Evolutionary conservation across 106 monocot species (phyloP).

Genomic region (Phalaenopsis aphrodite): DNA sequence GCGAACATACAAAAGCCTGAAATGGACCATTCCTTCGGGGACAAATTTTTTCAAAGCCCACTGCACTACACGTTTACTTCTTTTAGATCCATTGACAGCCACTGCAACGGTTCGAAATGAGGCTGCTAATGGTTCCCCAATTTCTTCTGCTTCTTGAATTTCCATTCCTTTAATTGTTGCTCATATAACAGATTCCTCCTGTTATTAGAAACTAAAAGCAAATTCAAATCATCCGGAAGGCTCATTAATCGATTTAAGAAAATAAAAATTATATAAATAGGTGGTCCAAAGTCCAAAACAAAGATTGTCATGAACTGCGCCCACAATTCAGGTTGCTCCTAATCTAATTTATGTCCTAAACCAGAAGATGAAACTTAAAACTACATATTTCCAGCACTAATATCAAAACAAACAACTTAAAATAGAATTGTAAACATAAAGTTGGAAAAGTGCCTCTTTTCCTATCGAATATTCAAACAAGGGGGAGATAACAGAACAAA

Average conservation of each 20-base stretch:
- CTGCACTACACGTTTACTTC: slow-evolving; percentile 45
- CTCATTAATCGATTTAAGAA: background rate
- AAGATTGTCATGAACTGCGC: background rate
- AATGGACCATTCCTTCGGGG: slow-evolving; percentile 41
- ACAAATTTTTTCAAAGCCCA: slow-evolving; percentile 83
- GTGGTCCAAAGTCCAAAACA: background rate
- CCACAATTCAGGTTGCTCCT: background rate
- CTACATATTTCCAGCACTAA: background rate
- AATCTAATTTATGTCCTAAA: background rate
- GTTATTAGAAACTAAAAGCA: background rate
- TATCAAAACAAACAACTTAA: background rate
- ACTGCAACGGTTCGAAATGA: slow-evolving; percentile 28
- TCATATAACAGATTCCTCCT: background rate
- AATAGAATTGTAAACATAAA: too few species aligned
- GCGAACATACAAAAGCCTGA: slow-evolving; percentile 57
- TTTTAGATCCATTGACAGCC: slow-evolving; percentile 45
- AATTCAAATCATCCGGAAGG: background rate
- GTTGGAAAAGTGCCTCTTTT: background rate
- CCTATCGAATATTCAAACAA: background rate
- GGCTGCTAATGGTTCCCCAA: background rate
- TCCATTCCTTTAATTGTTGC: slow-evolving; percentile 16
- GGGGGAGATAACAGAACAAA: background rate
- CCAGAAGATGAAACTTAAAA: background rate
- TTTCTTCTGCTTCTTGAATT: slow-evolving; percentile 22
- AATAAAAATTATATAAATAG: background rate